Percentiles rank a stretch among this genome's conserved stretches.
These are phyloP conservation scores for Lachnellula cervina DNA, from an alignment of 2,329 filamentous ascomycete genomes.

Conservation along the genomic window DNA sequence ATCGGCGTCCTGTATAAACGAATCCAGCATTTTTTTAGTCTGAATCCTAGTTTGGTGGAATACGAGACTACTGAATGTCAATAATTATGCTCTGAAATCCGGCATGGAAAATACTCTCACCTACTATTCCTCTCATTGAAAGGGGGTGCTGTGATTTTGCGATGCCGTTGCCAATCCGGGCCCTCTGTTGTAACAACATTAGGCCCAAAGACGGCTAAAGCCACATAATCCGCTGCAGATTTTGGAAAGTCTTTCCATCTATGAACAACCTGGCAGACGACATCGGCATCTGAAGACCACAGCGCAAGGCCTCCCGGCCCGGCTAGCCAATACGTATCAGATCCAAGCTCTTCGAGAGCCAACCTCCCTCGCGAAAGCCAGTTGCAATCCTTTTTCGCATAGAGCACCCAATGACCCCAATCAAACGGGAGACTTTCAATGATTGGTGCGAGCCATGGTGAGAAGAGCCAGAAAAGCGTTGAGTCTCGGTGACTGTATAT, in stretches of 20 bases:
- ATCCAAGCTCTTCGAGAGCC: conserved; percentile 9
- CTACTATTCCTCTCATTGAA: conserved; percentile 66
- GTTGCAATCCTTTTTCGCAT: conserved; percentile 9
- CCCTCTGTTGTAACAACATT: conserved; percentile 69
- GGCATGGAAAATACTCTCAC: neutral
- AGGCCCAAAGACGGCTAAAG: conserved; percentile 43
- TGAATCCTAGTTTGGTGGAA: conserved; percentile 34
- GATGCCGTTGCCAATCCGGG: conserved; percentile 62
- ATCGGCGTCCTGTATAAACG: conserved; percentile 19
- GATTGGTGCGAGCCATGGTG: conserved; percentile 10
- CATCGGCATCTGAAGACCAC: conserved; percentile 11
- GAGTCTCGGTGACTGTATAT: conserved; percentile 7
- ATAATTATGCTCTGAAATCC: neutral
- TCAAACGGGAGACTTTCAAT: conserved; percentile 11
- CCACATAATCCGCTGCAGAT: conserved; percentile 10
- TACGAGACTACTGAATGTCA: conserved; percentile 30
- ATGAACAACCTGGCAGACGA: conserved; percentile 13
- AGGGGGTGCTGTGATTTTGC: conserved; percentile 63
- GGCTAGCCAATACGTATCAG: conserved; percentile 14
- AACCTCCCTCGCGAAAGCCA: conserved; percentile 12
- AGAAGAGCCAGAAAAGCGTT: conserved; percentile 11
- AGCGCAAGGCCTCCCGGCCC: conserved; percentile 9
- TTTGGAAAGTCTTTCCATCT: conserved; percentile 20
- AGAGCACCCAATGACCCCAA: conserved; percentile 14
- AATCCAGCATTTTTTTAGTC: conserved; percentile 30